phyloP scores from a whole-genome alignment of 176 grass and related monocot species.

The Rhynchospora tenuis region DNA sequence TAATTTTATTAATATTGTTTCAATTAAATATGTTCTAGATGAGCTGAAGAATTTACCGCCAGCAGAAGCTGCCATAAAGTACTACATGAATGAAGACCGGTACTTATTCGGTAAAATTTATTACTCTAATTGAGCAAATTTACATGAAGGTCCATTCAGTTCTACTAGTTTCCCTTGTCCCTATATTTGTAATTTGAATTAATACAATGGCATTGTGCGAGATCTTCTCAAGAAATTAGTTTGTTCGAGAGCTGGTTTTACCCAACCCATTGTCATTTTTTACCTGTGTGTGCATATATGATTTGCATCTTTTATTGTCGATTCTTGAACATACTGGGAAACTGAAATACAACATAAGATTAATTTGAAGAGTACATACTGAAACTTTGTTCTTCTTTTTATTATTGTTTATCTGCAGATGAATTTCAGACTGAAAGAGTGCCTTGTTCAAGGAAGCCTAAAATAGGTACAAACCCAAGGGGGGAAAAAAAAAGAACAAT shows the following conservation, averaged over 20 bases:
- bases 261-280: not conserved
- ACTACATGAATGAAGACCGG: constrained; percentile 86
- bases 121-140: constrained; percentile 1
- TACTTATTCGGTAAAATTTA: constrained; percentile 74
- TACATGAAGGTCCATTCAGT: not conserved
- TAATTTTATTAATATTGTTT: not conserved
- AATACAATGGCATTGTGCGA: not conserved
- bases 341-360: not conserved
- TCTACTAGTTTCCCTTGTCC: not conserved
- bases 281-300: not conserved
- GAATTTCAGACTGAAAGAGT: constrained; percentile 83
- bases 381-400: not conserved
- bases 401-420: constrained; percentile 34
- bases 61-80: constrained; percentile 56
- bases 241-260: not conserved
- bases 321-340: not conserved
- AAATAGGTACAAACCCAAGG: constrained; percentile 46
- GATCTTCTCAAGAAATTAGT: not conserved
- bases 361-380: not conserved
- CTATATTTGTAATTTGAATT: not conserved
- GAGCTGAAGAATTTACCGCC: constrained; percentile 75
- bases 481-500: not conserved
- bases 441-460: constrained; percentile 75
- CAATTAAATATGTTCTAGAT: constrained; percentile 41
- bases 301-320: not conserved